Base-by-base conservation (phyloP, 1,284 basidiomycete genomes). In the Moesziomyces sp. region DNA sequence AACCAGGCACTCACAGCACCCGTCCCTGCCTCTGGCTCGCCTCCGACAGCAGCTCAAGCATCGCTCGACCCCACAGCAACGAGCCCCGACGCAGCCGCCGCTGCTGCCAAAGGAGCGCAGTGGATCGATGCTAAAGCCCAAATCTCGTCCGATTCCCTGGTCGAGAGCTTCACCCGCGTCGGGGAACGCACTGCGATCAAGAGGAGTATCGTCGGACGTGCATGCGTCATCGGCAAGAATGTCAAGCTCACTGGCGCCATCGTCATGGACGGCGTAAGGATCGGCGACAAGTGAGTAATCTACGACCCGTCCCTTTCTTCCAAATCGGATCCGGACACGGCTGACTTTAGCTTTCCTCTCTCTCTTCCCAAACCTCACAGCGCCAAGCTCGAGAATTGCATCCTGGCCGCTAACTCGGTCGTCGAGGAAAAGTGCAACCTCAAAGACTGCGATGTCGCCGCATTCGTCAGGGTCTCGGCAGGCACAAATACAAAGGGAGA, bases 171-270 rank as follows among this genome's bases (percentile, higher is more conserved):
- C 4, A 92, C 92, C 11, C 89, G 89, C 52, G 87, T 99, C 7
- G 91, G 90, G 7, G 95, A 97, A 81, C 90, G 90, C 46, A 90
- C 92, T 19, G 91, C 87, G 35, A 90, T 99, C 84, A 98, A 97
- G 85, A 91, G 91, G 74, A 92, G 91, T 9, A 88, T 95, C 23
- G 89, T 98, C 24, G 96, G 96, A 6, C 89, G 91, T 65, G 93
- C 95, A 80, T 96, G 93, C 78, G 85, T 90, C 23, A 92, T 98
- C 65, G 94, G 94, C 13, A 93, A 90, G 82, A 91, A 91, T 85
- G 91, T 89, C 30, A 94, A 91, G 84, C 89, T 98, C 58, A 88
- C 88, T 1, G 92, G 92, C n/a, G 94, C 92, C 77, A 89, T 98
- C 13, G 84, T 99, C 28, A 88, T 97, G 83, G 95, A 97, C 51